These are phyloP conservation scores for Capronia epimyces DNA, from an alignment of 2,329 filamentous ascomycete species.

Conservation along the genomic window DNA sequence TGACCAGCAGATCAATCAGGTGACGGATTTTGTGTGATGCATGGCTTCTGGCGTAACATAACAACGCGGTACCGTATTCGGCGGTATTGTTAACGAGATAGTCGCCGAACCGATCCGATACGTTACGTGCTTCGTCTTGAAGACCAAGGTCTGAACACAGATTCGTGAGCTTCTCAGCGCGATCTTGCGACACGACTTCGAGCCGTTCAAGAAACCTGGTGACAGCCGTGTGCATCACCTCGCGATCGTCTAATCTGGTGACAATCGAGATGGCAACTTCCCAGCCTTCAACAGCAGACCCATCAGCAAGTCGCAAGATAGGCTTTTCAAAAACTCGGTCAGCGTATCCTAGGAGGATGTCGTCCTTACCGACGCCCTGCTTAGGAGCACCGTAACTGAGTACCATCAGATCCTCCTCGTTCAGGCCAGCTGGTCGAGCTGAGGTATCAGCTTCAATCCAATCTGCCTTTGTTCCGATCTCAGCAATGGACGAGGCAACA, in stretches of 20 bases:
- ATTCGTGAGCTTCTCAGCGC: slow-evolving; percentile 75
- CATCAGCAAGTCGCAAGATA: slow-evolving; percentile 32
- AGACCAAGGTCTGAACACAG: slow-evolving; percentile 74
- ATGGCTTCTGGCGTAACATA: slow-evolving; percentile 87
- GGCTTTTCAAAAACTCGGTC: slow-evolving; percentile 49
- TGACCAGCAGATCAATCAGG: slow-evolving; percentile 79
- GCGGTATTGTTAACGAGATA: slow-evolving; percentile 65
- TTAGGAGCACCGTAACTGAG: slow-evolving; percentile 64
- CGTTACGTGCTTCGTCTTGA: slow-evolving; percentile 69
- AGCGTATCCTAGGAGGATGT: slow-evolving; percentile 71
- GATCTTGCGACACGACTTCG: slow-evolving; percentile 62
- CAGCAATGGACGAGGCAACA: slow-evolving; percentile 69
- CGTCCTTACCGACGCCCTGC: slow-evolving; percentile 66
- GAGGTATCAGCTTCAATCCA: slow-evolving; percentile 59
- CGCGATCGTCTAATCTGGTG: slow-evolving; percentile 69
- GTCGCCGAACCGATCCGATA: slow-evolving; percentile 83
- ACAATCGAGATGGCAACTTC: slow-evolving; percentile 80
- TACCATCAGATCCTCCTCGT: slow-evolving; percentile 78
- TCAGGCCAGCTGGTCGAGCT: slow-evolving; percentile 55
- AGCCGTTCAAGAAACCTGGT: slow-evolving; percentile 67
- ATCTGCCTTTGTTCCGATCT: slow-evolving; percentile 74
- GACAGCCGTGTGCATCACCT: slow-evolving; percentile 67
- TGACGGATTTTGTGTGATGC: slow-evolving; percentile 72
- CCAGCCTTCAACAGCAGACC: slow-evolving; percentile 65
- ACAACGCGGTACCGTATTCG: slow-evolving; percentile 76